Evolutionary conservation across 1,139 yeast species (phyloP).

Genomic region (Geotrichum klebahnii): DNA sequence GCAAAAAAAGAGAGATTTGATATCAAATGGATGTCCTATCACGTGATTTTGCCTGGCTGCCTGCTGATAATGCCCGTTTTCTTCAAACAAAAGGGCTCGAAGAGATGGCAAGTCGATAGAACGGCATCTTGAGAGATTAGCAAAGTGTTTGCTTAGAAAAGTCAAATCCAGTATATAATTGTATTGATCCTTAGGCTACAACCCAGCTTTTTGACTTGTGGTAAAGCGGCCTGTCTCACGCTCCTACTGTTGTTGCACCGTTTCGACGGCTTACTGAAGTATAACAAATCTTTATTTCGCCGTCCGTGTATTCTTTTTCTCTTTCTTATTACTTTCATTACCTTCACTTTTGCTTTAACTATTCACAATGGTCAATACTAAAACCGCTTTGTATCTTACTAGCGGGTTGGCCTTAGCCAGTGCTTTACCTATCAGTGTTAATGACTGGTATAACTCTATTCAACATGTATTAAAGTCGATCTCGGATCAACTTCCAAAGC

Average conservation of each 20-base stretch:
- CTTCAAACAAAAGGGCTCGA: too few species aligned
- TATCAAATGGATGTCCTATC: too few species aligned
- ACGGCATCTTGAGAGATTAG: too few species aligned
- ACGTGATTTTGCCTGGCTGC: too few species aligned
- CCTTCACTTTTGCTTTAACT: slow-evolving; percentile 1
- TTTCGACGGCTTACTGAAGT: not conserved
- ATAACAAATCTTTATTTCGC: not conserved
- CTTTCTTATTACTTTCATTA: not conserved
- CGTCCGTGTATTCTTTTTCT: not conserved
- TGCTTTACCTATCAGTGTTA: not conserved
- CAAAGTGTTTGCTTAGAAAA: too few species aligned
- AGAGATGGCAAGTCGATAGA: too few species aligned
- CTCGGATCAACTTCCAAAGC: not conserved
- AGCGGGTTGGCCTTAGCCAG: not conserved
- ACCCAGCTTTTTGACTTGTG: too few species aligned
- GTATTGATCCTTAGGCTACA: too few species aligned
- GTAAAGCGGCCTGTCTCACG: not conserved
- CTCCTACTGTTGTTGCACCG: not conserved
- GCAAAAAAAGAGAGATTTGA: too few species aligned
- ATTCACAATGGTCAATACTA: not conserved
- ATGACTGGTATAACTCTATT: not conserved
- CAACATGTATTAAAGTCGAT: slow-evolving; percentile 2
- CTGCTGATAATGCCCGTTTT: too few species aligned
- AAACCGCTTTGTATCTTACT: not conserved
- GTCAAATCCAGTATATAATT: too few species aligned